These are phyloP conservation scores for Blumeria graminis DNA, from an alignment of 2,329 filamentous ascomycete species.

Conservation along the genomic window DNA sequence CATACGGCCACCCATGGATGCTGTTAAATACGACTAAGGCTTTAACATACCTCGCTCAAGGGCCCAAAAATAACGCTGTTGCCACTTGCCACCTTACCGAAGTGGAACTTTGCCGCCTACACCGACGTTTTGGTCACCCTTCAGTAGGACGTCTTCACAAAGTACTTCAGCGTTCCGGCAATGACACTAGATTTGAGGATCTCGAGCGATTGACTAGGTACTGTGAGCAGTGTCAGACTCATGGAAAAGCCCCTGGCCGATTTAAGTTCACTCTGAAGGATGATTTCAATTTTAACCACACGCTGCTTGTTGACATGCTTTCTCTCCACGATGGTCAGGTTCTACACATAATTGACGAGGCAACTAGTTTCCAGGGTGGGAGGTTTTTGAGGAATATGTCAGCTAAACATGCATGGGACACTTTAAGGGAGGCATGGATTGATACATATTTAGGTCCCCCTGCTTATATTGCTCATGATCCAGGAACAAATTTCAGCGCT, in stretches of 20 bases:
- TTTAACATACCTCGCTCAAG: background rate
- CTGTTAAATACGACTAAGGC: background rate
- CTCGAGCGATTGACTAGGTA: background rate
- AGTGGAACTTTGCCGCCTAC: background rate
- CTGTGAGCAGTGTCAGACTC: background rate
- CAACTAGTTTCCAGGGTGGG: background rate
- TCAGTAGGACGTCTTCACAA: background rate
- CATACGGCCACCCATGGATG: background rate
- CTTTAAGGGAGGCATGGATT: background rate
- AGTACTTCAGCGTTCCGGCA: background rate
- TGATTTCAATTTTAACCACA: conserved; percentile 1
- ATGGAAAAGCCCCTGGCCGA: background rate
- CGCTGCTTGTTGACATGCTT: conserved; percentile 2
- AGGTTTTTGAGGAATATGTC: conserved; percentile 1
- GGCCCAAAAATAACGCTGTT: background rate
- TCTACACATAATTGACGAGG: conserved; percentile 2
- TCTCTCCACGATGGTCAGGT: background rate
- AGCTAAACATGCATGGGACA: conserved; percentile 1
- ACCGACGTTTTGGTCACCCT: background rate
- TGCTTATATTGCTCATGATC: background rate
- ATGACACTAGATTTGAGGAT: background rate
- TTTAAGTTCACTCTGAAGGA: conserved; percentile 2
- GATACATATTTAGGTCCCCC: conserved; percentile 3
- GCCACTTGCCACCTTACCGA: background rate
- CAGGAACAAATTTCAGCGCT: background rate